phyloP scores from a whole-genome alignment of 208 protist genomes.

The Leishmania arabica region DNA sequence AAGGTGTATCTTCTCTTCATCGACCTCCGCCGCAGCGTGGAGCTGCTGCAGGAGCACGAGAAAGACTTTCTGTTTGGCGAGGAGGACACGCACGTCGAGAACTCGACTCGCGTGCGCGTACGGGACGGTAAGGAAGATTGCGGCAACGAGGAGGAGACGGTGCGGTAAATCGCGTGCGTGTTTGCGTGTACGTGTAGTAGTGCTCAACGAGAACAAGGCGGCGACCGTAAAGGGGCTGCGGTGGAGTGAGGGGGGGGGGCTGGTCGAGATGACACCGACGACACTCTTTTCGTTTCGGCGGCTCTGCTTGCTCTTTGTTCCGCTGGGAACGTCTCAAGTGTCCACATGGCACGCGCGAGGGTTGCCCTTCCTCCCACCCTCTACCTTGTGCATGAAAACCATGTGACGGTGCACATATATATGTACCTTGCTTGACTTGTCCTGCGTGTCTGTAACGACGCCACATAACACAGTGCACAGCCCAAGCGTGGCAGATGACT shows the following conservation, averaged over 20 bases:
- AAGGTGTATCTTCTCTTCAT: constrained; percentile 98
- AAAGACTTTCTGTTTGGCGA: constrained; percentile 93
- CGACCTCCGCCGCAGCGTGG: constrained; percentile 94
- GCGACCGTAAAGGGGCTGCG: too few relatives aligned
- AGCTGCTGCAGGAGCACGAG: constrained; percentile 91
- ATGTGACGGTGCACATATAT: neutral
- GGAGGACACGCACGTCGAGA: constrained; percentile 77
- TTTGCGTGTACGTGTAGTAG: neutral
- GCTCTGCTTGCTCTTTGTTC: neutral
- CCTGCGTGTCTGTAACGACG: constrained; percentile 1
- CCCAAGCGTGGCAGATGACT: neutral
- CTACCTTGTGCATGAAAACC: neutral
- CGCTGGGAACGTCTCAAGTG: neutral
- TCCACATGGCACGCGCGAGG: neutral
- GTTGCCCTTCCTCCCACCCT: neutral
- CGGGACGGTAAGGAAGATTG: constrained; percentile 25
- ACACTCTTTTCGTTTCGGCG: neutral
- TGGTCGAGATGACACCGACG: neutral
- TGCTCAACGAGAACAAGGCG: neutral
- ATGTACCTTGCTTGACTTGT: neutral
- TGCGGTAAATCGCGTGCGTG: constrained; percentile 15
- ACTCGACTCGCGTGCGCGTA: constrained; percentile 43
- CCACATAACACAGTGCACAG: constrained; percentile 5
- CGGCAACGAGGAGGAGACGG: constrained; percentile 50
- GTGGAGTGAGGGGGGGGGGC: neutral